Evolutionary conservation across 2,329 filamentous ascomycete genomes (phyloP).

Genomic region (Fusarium sp.): DNA sequence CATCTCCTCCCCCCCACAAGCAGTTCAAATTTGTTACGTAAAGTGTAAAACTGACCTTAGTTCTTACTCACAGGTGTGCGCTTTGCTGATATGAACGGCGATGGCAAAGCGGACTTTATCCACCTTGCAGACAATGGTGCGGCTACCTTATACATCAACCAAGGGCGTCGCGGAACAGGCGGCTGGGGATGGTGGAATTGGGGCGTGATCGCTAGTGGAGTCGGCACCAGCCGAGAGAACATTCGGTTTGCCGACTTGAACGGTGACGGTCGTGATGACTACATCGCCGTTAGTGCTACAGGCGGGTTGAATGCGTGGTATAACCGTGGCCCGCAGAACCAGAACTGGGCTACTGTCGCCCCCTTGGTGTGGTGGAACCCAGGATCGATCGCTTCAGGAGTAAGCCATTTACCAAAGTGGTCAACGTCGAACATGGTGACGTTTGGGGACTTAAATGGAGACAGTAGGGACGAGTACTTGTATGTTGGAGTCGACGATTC

Average conservation of each 20-base stretch:
- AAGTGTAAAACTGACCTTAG: too few species aligned
- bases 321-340: not conserved
- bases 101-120: not conserved
- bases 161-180: not conserved
- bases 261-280: not conserved
- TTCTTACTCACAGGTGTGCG: not conserved
- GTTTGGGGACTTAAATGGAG: not conserved
- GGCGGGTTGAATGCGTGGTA: not conserved
- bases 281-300: not conserved
- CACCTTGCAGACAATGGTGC: not conserved
- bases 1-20: too few species aligned
- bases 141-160: not conserved
- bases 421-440: not conserved
- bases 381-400: not conserved
- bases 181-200: not conserved
- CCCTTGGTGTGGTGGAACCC: conserved; percentile 2
- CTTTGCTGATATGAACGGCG: conserved; percentile 1
- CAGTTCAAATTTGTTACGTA: too few species aligned
- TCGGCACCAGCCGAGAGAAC: not conserved
- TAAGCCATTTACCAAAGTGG: not conserved
- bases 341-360: not conserved
- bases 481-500: not conserved
- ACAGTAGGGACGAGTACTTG: not conserved
- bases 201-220: not conserved
- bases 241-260: not conserved